Percentiles rank a stretch among this genome's conserved stretches.
Conservation (phyloP, 2,329 filamentous ascomycete genomes). For the Rutstroemia sp. region DNA sequence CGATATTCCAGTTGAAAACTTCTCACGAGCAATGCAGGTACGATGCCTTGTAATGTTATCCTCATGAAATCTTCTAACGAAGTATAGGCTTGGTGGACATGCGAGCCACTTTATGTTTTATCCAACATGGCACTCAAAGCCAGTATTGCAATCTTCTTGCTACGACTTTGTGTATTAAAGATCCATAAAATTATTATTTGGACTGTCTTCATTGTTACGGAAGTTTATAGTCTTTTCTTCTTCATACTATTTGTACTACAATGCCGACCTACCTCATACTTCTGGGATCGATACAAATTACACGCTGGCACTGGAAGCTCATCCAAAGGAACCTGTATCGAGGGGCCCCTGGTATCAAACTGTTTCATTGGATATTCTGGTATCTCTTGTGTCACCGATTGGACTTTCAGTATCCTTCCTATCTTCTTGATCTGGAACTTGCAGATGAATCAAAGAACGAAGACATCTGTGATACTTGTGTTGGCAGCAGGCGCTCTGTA, state of each 20-base stretch:
- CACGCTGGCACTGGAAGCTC: conserved; percentile 19
- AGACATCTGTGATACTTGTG: conserved; percentile 30
- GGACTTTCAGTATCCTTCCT: conserved; percentile 35
- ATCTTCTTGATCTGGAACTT: conserved; percentile 35
- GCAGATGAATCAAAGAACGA: conserved; percentile 34
- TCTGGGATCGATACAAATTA: conserved; percentile 30
- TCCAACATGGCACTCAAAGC: conserved; percentile 34
- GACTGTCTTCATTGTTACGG: conserved; percentile 27
- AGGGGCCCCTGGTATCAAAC: conserved; percentile 28
- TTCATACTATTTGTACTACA: conserved; percentile 34
- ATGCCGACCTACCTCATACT: conserved; percentile 33
- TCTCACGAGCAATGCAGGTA: neutral
- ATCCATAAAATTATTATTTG: conserved; percentile 32
- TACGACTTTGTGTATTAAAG: conserved; percentile 30
- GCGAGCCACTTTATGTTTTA: conserved; percentile 33
- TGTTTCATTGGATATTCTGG: conserved; percentile 32
- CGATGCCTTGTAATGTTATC: neutral
- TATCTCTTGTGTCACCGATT: conserved; percentile 34
- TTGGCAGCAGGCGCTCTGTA: conserved; percentile 32
- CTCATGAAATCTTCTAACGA: neutral
- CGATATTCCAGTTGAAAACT: neutral
- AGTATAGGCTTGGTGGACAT: conserved; percentile 31
- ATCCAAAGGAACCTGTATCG: conserved; percentile 29
- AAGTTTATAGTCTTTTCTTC: conserved; percentile 32
- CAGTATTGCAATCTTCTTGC: conserved; percentile 34